phyloP scores from a whole-genome alignment of 208 protist species.

The Leishmania gerbilli region DNA sequence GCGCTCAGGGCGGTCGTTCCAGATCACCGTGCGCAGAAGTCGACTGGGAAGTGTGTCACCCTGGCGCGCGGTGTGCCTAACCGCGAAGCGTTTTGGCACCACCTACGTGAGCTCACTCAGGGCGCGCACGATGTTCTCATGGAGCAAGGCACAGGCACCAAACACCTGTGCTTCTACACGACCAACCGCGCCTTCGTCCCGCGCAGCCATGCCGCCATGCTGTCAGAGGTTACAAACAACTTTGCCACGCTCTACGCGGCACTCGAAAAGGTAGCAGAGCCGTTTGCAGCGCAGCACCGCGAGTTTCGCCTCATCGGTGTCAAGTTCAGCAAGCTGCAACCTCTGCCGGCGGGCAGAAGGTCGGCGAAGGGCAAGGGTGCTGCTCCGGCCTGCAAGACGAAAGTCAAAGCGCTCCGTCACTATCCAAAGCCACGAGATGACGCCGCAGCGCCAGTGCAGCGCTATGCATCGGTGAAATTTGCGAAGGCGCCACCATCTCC shows the following conservation, averaged over 20 bases:
- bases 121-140: constrained; percentile 37
- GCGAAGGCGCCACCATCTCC: not conserved
- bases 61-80: constrained; percentile 26
- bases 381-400: too few relatives aligned
- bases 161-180: constrained; percentile 33
- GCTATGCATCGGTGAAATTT: not conserved
- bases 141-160: constrained; percentile 23
- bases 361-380: too few relatives aligned
- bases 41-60: constrained; percentile 50
- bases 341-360: not conserved
- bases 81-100: constrained; percentile 20
- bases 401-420: too few relatives aligned
- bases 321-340: constrained; percentile 35
- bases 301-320: constrained; percentile 54
- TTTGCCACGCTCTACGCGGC: constrained; percentile 23
- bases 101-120: constrained; percentile 18
- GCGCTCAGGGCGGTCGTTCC: not conserved
- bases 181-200: constrained; percentile 37
- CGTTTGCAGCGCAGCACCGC: constrained; percentile 19
- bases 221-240: constrained; percentile 37
- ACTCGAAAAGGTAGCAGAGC: constrained; percentile 21
- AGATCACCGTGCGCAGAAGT: constrained; percentile 26
- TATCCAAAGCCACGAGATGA: too few relatives aligned
- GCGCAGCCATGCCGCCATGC: constrained; percentile 26
- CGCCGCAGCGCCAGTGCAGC: not conserved